A percentile compares a stretch with the other conserved stretches of the same genome.
Evolutionary conservation across 176 grass and related monocot genomes (phyloP).

Genomic region (Bothriochloa decipiens): DNA sequence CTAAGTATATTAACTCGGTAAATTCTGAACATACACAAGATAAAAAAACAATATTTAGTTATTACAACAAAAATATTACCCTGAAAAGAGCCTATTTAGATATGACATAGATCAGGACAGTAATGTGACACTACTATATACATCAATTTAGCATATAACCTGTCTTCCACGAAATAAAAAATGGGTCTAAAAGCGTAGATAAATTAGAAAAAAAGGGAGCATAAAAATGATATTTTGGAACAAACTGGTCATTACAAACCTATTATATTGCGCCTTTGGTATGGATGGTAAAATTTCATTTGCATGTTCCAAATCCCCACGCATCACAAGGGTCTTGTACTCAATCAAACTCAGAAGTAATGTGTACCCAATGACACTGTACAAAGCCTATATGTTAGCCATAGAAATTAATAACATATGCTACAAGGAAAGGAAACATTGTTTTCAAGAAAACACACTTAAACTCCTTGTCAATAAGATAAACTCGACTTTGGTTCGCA

Average conservation of each 20-base stretch:
- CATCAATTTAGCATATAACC: constrained; percentile 21
- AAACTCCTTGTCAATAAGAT: constrained; percentile 99
- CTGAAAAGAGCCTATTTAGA: constrained; percentile 10
- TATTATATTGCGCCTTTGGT: constrained; percentile 88
- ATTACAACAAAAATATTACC: neutral
- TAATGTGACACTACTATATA: neutral
- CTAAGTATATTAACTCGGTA: neutral
- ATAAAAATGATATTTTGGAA: constrained; percentile 19
- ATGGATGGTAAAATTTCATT: constrained; percentile 92
- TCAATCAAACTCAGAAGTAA: constrained; percentile 98
- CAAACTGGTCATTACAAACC: constrained; percentile 47
- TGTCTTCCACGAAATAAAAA: neutral
- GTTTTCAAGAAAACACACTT: constrained; percentile 63
- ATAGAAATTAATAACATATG: constrained; percentile 32
- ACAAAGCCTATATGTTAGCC: constrained; percentile 50
- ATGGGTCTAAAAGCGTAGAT: neutral
- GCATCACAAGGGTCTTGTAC: constrained; percentile 98
- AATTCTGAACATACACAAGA: neutral
- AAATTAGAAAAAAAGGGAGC: neutral
- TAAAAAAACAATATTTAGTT: neutral
- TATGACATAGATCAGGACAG: neutral
- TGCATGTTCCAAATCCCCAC: constrained; percentile 89
- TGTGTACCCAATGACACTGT: constrained; percentile 96
- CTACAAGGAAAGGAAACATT: constrained; percentile 4
- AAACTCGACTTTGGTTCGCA: constrained; percentile 91